Percentiles rank a stretch among this genome's conserved stretches.
phyloP scores from a whole-genome alignment of 2,329 filamentous ascomycete species.

The Sporothrix phasma region DNA sequence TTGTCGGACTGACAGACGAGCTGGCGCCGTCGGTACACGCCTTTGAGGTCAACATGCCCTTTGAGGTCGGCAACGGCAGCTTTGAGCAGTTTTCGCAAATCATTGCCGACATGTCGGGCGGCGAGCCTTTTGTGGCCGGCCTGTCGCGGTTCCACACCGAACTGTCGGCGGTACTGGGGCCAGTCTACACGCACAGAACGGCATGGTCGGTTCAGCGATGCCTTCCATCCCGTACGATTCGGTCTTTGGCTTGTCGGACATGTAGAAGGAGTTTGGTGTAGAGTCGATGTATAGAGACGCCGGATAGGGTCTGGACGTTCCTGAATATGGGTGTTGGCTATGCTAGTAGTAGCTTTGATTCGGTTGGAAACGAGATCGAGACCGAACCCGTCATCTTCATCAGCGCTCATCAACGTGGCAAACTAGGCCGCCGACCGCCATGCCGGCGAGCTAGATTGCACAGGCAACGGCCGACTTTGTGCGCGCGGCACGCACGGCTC shows the following conservation, averaged over 20 bases:
- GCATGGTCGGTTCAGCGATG: background rate
- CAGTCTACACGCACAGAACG: background rate
- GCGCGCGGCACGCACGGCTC: conserved; percentile 34
- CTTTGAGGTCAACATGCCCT: conserved; percentile 9
- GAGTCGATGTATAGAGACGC: background rate
- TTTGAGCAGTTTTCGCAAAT: conserved; percentile 12
- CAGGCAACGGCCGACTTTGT: conserved; percentile 26
- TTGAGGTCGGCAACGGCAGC: conserved; percentile 11
- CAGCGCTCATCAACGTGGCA: background rate
- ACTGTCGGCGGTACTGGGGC: background rate
- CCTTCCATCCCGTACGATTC: background rate
- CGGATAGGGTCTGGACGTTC: background rate
- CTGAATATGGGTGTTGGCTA: too few species aligned
- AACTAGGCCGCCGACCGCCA: conserved; percentile 28
- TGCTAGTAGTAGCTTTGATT: background rate
- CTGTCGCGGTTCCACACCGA: conserved; percentile 5
- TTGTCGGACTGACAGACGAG: background rate
- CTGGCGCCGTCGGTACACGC: conserved; percentile 3
- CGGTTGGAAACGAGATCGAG: background rate
- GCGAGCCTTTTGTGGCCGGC: conserved; percentile 6
- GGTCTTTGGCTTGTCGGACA: conserved; percentile 8
- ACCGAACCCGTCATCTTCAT: background rate
- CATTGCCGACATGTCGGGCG: conserved; percentile 9
- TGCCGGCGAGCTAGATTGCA: conserved; percentile 34
- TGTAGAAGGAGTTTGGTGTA: background rate